Conservation (phyloP, 495 filamentous ascomycete species). For the Xylaria longipes region DNA sequence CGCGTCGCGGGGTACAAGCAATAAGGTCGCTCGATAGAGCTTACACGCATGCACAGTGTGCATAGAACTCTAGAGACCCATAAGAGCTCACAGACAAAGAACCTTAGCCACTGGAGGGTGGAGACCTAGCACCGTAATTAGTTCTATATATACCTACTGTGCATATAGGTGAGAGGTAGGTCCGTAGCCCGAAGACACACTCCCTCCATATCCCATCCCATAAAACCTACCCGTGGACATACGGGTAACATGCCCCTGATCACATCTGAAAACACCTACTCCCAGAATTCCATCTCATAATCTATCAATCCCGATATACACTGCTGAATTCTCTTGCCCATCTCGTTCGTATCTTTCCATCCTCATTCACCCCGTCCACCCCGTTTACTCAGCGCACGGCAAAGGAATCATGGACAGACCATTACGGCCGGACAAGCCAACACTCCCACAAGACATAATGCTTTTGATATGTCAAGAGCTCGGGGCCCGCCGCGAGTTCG, state of each 20-base stretch:
- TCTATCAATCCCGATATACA: background rate
- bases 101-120: too few relatives aligned
- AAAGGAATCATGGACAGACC: slow-evolving; percentile 10
- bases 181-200: background rate
- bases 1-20: slow-evolving; percentile 14
- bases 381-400: background rate
- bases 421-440: slow-evolving; percentile 44
- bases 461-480: slow-evolving; percentile 64
- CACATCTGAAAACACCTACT: too few relatives aligned
- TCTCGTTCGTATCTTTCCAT: background rate
- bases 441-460: slow-evolving; percentile 65
- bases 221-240: too few relatives aligned
- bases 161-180: background rate
- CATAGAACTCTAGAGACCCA: background rate
- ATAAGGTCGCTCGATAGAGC: background rate
- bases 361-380: background rate
- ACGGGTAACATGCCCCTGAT: too few relatives aligned
- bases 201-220: too few relatives aligned
- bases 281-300: background rate
- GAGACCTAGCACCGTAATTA: background rate
- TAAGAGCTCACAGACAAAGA: background rate
- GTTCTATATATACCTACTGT: background rate
- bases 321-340: background rate
- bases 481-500: slow-evolving; percentile 58
- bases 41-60: background rate